These are phyloP conservation scores for Aspergillus quadricinctus DNA, from an alignment of 2,329 filamentous ascomycete genomes.

Conservation along the genomic window DNA sequence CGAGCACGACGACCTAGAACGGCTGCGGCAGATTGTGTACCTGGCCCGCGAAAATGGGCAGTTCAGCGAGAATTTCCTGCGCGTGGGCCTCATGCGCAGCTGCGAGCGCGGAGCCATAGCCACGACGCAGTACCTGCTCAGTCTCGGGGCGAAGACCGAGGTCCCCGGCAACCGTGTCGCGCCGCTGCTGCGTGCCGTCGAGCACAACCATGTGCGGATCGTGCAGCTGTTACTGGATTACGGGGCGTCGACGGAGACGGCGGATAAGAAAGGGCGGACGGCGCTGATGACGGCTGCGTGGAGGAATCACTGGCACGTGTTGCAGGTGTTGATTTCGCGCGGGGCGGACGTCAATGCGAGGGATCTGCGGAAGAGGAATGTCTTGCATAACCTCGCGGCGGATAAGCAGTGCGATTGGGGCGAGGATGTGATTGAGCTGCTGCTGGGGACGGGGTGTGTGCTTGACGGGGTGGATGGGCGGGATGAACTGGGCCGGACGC, in stretches of 20 bases:
- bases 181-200: constrained; percentile 36
- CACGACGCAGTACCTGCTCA: constrained; percentile 34
- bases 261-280: constrained; percentile 45
- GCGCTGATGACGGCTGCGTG: constrained; percentile 43
- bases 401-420: constrained; percentile 48
- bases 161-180: constrained; percentile 26
- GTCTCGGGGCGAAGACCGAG: constrained; percentile 36
- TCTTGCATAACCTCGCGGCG: constrained; percentile 42
- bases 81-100: constrained; percentile 38
- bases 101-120: constrained; percentile 34
- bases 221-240: constrained; percentile 40
- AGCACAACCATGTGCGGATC: constrained; percentile 41
- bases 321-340: constrained; percentile 35
- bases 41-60: constrained; percentile 33
- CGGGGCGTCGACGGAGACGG: constrained; percentile 27
- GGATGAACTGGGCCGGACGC: constrained; percentile 48
- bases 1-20: constrained; percentile 33
- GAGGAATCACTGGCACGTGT: constrained; percentile 37
- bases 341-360: constrained; percentile 33
- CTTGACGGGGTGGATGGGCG: constrained; percentile 38
- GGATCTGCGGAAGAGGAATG: constrained; percentile 28
- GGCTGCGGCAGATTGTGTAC: constrained; percentile 28
- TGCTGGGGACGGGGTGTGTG: constrained; percentile 37
- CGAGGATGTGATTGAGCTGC: constrained; percentile 39
- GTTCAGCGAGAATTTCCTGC: constrained; percentile 35